Base-by-base conservation (phyloP, 2,329 filamentous ascomycete species). In the Fusarium keratoplasticum region DNA sequence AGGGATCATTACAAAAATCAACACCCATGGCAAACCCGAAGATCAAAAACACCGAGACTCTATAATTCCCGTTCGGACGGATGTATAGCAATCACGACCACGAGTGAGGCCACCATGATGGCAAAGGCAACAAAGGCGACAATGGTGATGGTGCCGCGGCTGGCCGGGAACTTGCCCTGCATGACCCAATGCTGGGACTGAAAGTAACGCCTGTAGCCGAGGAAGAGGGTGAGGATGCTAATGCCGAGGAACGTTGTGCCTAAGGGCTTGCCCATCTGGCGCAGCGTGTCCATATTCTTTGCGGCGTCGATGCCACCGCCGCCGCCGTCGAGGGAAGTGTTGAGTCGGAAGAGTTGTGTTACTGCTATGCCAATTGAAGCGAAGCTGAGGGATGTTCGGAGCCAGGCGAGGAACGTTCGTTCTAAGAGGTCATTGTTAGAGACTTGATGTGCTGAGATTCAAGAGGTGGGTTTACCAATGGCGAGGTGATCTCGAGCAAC, bases 371-470 rank as follows among this genome's bases (percentile, higher is more conserved):
- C 94, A 75, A 96, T 96, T 36, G 90, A 93, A 13, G 94, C 93
- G 79, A 96, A 96, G 27, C 93, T 91, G 38, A 96, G 88, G 3
- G 93, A 95, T 4, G 94, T 96, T 61, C 94, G 90, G 50, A 96
- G 88, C 94, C 94, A 96, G 64, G 94, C 94, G 35, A 96, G 89
- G 82, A 96, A 96, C 0, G 94, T 96, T 22, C 94, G 89, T 83
- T 96, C 94, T 95, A 75, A 18, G 36, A 27, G 5, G 11, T 8
- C n/a, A 18, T 22, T 27, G 18, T 76, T 44, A 77, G 69, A 9
- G 50, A n/a, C 4, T 8, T 20, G 38, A 11, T 36, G 44, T 5
- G n/a, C 33, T 10, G 27, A 16, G 22, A 11, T 13, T 54, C 18
- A 60, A 50, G 35, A 36, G 54, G 31, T n/a, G 13, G 31, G 20